phyloP scores from a whole-genome alignment of 2,329 filamentous ascomycete species.

The Pseudohalonectria lignicola region DNA sequence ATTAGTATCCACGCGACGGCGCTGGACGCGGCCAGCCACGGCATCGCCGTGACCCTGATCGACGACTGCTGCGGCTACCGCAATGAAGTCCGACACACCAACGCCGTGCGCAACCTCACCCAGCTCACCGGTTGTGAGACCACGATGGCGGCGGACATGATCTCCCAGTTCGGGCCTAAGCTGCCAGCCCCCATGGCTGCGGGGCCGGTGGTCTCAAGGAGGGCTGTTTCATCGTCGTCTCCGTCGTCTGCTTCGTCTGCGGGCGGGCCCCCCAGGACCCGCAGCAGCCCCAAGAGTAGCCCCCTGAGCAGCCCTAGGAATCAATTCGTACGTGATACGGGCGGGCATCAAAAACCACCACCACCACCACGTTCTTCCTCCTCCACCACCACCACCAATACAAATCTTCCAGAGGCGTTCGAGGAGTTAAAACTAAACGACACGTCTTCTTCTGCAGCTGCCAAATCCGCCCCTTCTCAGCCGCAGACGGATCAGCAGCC shows the following conservation, averaged over 20 bases:
- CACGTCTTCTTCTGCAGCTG: constrained; percentile 6
- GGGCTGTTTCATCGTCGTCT: no score
- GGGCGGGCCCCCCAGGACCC: not conserved
- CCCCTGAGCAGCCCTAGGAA: not conserved
- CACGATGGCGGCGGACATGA: constrained; percentile 47
- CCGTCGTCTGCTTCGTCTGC: not conserved
- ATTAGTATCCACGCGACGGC: constrained; percentile 86
- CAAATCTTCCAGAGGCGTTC: not conserved
- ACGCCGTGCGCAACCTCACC: constrained; percentile 59
- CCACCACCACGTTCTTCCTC: not conserved
- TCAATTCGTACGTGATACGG: constrained; percentile 12
- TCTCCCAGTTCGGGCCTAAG: constrained; percentile 19
- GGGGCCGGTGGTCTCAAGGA: not conserved
- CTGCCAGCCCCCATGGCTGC: constrained; percentile 3
- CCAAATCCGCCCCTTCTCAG: constrained; percentile 4
- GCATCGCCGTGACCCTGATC: constrained; percentile 74
- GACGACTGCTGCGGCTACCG: constrained; percentile 84
- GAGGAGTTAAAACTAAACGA: constrained; percentile 7
- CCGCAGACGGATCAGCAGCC: constrained; percentile 5
- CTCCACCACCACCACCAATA: not conserved
- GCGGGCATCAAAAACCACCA: not conserved
- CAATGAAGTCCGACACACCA: constrained; percentile 54
- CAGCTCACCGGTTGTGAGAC: constrained; percentile 65
- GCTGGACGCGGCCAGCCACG: constrained; percentile 79
- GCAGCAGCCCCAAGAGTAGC: not conserved